phyloP scores from a whole-genome alignment of 2,329 filamentous ascomycete species.

The Torrubiellomyces zombiae region DNA sequence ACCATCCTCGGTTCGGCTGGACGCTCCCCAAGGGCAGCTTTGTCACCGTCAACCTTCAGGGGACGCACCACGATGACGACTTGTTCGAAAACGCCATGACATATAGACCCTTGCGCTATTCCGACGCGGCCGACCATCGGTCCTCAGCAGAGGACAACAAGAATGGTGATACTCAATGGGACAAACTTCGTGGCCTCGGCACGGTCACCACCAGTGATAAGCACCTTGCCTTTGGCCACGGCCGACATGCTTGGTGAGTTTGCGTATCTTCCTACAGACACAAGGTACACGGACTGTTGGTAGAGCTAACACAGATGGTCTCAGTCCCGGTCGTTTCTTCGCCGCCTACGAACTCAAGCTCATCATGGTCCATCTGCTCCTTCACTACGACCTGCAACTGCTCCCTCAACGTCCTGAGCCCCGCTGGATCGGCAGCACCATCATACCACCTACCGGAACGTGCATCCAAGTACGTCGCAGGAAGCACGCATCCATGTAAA shows the following conservation, averaged over 20 bases:
- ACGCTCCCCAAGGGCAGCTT: constrained; percentile 22
- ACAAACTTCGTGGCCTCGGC: constrained; percentile 19
- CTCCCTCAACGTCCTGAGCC: constrained; percentile 21
- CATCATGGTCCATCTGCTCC: constrained; percentile 29
- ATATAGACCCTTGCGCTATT: constrained; percentile 35
- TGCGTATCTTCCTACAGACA: neutral
- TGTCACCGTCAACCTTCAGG: constrained; percentile 25
- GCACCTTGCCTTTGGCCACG: constrained; percentile 39
- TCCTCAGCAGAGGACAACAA: constrained; percentile 22
- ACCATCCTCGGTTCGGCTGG: constrained; percentile 16
- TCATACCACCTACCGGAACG: constrained; percentile 13
- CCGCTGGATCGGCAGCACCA: constrained; percentile 27
- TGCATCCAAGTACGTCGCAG: constrained; percentile 12
- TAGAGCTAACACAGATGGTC: neutral
- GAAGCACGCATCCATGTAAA: too few species aligned
- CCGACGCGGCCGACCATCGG: too few species aligned
- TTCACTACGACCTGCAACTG: constrained; percentile 34
- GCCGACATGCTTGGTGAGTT: constrained; percentile 30
- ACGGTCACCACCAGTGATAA: constrained; percentile 35
- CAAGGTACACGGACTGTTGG: neutral
- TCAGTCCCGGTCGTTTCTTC: constrained; percentile 36
- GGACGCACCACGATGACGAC: constrained; percentile 28
- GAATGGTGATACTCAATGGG: constrained; percentile 11
- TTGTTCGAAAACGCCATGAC: constrained; percentile 22
- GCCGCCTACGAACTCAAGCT: constrained; percentile 39